Evolutionary conservation across 106 monocot species (phyloP), one percentile per base, ranked within the genome.

Genomic region (Apostasia shenzhenica): DNA sequence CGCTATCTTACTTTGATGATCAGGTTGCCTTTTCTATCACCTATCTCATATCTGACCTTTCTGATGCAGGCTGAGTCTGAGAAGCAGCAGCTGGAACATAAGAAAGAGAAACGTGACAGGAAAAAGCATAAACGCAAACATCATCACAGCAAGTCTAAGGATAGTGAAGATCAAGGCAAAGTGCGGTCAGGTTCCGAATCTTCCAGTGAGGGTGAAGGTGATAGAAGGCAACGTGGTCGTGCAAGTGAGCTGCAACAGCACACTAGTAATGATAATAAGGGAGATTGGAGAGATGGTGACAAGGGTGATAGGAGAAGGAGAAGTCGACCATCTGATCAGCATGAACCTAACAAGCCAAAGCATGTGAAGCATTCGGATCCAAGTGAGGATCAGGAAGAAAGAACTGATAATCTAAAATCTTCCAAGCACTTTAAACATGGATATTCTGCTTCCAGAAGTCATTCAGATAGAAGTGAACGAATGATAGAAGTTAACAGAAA

Each of bases 41-140:
- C 26, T 26, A 26, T 26, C 26, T 26, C 26, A 26, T 26, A 26
- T 26, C 26, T 26, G 2, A 62, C 1, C 45, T 46, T 69, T 14
- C 6, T 75, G 48, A 38, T 59, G 57, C 81, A 95, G 95, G 86
- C 73, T 44, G 88, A 95, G 57, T 78, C 80, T 71, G 86, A 86
- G 77, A 86, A 91, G 59, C 81, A 80, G 44, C 59, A 79, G 42
- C 85, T 86, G 56, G 73, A 82, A 61, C 78, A 72, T 14, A 85
- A 81, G 55, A 86, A 81, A 42, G 84, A 75, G 2, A 79, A 79
- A 54, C 43, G 40, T 67, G 75, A 83, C 48, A 84, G 82, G 70
- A 88, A 84, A 73, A 80, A 70, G 61, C 77, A 84, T 9, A 86
- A 84, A 58, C 62, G 45, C 62, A 83, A 72, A 59, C 83, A 86